Conservation (phyloP, 768 basidiomycete species). For the Hydnomerulius pinastri region DNA sequence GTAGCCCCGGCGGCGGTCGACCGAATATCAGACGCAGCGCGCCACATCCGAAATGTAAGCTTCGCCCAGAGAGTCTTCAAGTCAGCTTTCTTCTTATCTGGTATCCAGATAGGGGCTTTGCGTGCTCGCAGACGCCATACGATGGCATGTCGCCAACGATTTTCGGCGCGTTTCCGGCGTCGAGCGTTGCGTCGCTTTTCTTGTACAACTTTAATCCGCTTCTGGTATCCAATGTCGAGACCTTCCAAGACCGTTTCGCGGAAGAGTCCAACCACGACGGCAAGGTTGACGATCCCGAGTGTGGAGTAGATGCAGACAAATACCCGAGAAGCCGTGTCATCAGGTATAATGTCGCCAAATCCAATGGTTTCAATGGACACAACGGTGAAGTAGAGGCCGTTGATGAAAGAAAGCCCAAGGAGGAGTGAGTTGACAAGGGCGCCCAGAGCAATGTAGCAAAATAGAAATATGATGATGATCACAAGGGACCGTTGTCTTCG, state of each 20-base stretch:
- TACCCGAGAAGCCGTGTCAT: constrained; percentile 49
- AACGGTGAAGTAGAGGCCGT: constrained; percentile 78
- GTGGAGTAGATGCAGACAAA: constrained; percentile 60
- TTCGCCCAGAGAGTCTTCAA: constrained; percentile 9
- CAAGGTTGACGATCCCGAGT: constrained; percentile 64
- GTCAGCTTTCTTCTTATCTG: constrained; percentile 28
- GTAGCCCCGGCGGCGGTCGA: constrained; percentile 3
- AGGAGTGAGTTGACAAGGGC: constrained; percentile 58
- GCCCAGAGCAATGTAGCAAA: constrained; percentile 75
- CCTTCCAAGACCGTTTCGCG: constrained; percentile 76
- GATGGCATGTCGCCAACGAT: constrained; percentile 63
- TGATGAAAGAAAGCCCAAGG: constrained; percentile 57
- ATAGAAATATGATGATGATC: constrained; percentile 73
- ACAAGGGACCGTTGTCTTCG: constrained; percentile 78
- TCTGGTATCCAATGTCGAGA: constrained; percentile 63
- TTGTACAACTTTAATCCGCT: constrained; percentile 50
- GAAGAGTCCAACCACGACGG: constrained; percentile 61
- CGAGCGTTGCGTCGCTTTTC: constrained; percentile 44
- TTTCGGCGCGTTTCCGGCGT: constrained; percentile 46
- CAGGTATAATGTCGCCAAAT: constrained; percentile 76
- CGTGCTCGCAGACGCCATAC: constrained; percentile 59
- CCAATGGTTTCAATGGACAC: constrained; percentile 72
- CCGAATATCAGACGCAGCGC: constrained; percentile 8
- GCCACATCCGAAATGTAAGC: constrained; percentile 10
- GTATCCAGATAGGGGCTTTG: constrained; percentile 56